Evolutionary conservation across 148 eudicot species (phyloP), one percentile per base, ranked within the genome.

Genomic region (Diospyros kaki): DNA sequence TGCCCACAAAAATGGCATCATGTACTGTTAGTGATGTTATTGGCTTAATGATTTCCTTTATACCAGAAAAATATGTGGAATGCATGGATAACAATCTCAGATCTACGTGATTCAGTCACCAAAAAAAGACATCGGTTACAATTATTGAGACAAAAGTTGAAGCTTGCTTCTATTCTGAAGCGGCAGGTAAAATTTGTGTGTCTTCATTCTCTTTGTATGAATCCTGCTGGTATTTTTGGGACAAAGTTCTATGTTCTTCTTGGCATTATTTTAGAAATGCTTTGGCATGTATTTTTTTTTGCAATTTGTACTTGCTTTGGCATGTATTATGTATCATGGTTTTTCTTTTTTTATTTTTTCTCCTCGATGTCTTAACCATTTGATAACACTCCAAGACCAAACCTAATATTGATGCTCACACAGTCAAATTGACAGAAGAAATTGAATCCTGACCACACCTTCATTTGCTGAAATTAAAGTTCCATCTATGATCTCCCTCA

Each of bases 41-140:
- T 44, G 41, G 42, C 70, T 73, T 46, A 67, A 64, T 58, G 60
- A 58, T 64, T 73, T 60, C 77, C 73, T 71, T 62, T 83, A 51
- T 46, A 48, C 72, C 97, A 94, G 98, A 90, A 87, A 83, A 89
- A 80, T 81, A 62, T 94, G 75, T 94, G 98, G 98, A 90, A 92
- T 75, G 94, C 96, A 48, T 94, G 97, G 98, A 92, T 90, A 83
- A 83, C 98, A 67, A 87, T 84, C 69, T 83, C 94, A 60, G 89
- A 87, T 66, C 85, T 92, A 72, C 94, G 98, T 56, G 98, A 92
- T 73, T 82, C 97, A n/a, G 96, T 94, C 79, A 87, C 89, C 79
- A 92, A 83, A 86, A 90, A 81, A 84, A 82, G 87, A 80, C 88
- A 78, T 89, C 90, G 83, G 64, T 74, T 94, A 76, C 98, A 92